Evolutionary conservation across 345 rosid genomes (phyloP).

Genomic region (Camelina sativa): DNA sequence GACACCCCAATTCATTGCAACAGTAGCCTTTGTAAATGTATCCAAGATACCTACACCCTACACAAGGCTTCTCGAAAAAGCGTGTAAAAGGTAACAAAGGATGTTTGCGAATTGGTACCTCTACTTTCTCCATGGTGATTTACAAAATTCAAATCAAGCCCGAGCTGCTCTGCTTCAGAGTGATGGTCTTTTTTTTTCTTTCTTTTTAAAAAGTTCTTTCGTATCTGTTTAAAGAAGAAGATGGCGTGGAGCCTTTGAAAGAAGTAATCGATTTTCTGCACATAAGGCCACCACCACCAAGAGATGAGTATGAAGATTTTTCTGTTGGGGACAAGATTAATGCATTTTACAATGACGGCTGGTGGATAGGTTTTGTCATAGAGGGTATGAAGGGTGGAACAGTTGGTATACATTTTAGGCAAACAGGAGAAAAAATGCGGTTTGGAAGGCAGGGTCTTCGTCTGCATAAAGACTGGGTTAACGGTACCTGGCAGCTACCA

Average conservation of each 20-base stretch:
- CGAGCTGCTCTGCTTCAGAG: too few species aligned
- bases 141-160: too few species aligned
- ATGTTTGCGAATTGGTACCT: neutral
- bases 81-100: neutral
- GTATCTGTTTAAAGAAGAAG: constrained; percentile 34
- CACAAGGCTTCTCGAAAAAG: neutral
- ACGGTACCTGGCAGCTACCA: constrained; percentile 56
- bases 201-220: too few species aligned
- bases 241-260: constrained; percentile 51
- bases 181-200: too few species aligned
- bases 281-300: constrained; percentile 61
- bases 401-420: constrained; percentile 51
- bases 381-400: constrained; percentile 42
- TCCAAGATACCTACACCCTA: neutral
- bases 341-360: constrained; percentile 66
- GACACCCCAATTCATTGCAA: neutral
- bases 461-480: constrained; percentile 65
- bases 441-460: constrained; percentile 57
- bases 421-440: constrained; percentile 51
- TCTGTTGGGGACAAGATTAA: constrained; percentile 57
- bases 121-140: neutral
- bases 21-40: neutral
- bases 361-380: constrained; percentile 68
- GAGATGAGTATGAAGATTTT: constrained; percentile 39
- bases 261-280: constrained; percentile 51